Base-by-base conservation (phyloP, 1,284 basidiomycete species). In the Ganoderma sinense region DNA sequence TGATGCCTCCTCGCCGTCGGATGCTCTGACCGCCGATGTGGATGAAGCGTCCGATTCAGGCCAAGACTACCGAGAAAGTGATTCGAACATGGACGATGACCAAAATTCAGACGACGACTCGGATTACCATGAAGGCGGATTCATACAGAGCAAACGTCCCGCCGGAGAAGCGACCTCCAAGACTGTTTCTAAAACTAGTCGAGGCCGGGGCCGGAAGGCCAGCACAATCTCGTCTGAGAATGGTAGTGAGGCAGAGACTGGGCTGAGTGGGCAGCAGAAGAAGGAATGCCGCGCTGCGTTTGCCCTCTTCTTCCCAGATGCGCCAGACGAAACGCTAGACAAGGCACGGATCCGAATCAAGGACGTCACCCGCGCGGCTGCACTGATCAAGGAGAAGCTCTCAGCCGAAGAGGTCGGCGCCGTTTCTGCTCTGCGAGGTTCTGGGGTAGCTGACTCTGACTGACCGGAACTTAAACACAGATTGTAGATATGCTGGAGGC, bases 401-500 rank as follows among this genome's bases (percentile, higher is more conserved):
- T 92, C 89, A 67, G 83, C 87, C 0, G 90, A 93, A 40, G 90
- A 94, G 82, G 92, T 91, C 69, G 63, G 86, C 78, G 14, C 31
- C 31, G 45, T 56, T 40, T 51, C 66, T 67, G 39, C 16, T 33
- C 16, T 26, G n/a, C 14, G 18, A 11, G 31, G 3, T 58, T 29
- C 10, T 16, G 1, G 40, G 53, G 13, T 40, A 40, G 48, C 23
- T 33, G 51, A 29, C 26, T 7, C 23, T 33, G 51, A 29, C 26
- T 7, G 53, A 23, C 2, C 39, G 23, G 5, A 39, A 39, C 36
- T 39, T 39, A 13, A 13, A 16, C 40, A 58, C 72, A 94, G 93
- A 89, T 92, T 73, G 74, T 91, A 3, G 91, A 93, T 69, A 94
- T 94, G 92, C 82, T 94, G 1, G 85, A 87, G 36, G 84, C 85